Base-by-base conservation (phyloP, 306 rosid species). In the Cicer judaicum region DNA sequence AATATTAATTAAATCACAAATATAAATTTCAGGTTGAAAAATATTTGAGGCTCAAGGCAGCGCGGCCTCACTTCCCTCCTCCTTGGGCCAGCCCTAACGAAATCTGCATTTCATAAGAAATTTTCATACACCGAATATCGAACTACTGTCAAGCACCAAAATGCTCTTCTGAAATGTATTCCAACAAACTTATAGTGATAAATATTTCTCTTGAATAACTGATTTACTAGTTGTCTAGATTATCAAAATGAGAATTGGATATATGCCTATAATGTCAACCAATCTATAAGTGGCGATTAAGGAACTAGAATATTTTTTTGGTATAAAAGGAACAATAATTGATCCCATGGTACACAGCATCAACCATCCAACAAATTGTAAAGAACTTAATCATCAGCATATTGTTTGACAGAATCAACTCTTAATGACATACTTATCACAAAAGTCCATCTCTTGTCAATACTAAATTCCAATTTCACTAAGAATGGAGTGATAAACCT, bases 401-500 rank as follows among this genome's bases (percentile, higher is more conserved):
- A 9, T 40, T 49, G 53, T 18, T 57, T 57, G 29, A 44, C 14
- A 66, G n/a, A 66, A 77, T 66, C 36, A 54, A 56, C 43, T 40
- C 65, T 57, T 42, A 49, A 13, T 14, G 64, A 11, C 43, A 48
- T 19, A 39, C 21, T 36, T 24, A 60, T 63, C 24, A 18, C 41
- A 19, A 75, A 39, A 43, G 48, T 48, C 19, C 6, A 50, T 6
- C 70, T 5, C 49, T 64, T 9, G 52, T 64, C 15, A 39, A 59
- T 18, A 73, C 4, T 63, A 48, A 50, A 14, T 47, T 64, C 56
- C 8, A 72, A 52, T 68, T 46, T 73, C 36, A 55, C 7, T 43
- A 5, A 63, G 57, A 73, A 77, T 24, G 24, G 16, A 14, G 46
- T 52, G 57, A 36, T 57, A 53, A 50, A 71, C 39, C 66, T 78